Percentiles rank a stretch among this genome's conserved stretches.
These are phyloP conservation scores for Tilletia setariae DNA, from an alignment of 1,284 basidiomycete genomes.

Conservation along the genomic window DNA sequence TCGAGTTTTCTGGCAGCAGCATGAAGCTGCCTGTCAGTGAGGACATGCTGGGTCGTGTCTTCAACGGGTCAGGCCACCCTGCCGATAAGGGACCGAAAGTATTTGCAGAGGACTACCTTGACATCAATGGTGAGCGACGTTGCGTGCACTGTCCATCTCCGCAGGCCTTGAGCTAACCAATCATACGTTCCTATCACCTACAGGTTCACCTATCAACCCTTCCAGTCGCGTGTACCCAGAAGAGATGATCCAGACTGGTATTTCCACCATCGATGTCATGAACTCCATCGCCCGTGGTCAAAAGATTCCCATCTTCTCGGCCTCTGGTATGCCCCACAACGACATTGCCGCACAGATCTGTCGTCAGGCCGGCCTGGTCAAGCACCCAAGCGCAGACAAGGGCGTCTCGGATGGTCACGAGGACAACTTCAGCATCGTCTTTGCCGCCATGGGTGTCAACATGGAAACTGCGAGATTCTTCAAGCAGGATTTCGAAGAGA, in stretches of 20 bases:
- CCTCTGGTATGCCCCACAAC: slow-evolving; percentile 97
- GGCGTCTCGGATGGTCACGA: slow-evolving; percentile 98
- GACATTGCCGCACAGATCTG: slow-evolving; percentile 99
- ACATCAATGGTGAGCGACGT: slow-evolving; percentile 80
- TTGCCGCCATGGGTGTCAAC: slow-evolving; percentile 99
- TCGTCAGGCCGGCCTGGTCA: slow-evolving; percentile 96
- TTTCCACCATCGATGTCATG: slow-evolving; percentile 69
- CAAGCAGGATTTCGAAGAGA: slow-evolving; percentile 99
- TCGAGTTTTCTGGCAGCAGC: slow-evolving; percentile 94
- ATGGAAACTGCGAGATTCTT: slow-evolving; percentile 99
- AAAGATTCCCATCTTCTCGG: slow-evolving; percentile 99
- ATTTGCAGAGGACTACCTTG: slow-evolving; percentile 97
- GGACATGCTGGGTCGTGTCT: slow-evolving; percentile 98
- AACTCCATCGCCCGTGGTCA: slow-evolving; percentile 99
- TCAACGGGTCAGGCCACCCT: slow-evolving; percentile 96
- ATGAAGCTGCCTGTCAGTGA: slow-evolving; percentile 99
- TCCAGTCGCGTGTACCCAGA: slow-evolving; percentile 99
- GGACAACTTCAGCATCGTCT: slow-evolving; percentile 99
- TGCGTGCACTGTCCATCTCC: background rate
- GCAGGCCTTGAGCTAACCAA: no score
- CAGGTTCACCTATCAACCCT: slow-evolving; percentile 97
- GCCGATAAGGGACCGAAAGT: slow-evolving; percentile 99
- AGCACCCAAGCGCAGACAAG: slow-evolving; percentile 56
- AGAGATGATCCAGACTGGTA: slow-evolving; percentile 99
- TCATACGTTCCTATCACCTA: background rate